phyloP scores from a whole-genome alignment of 352 stramenopile genomes.

The Phytophthora crassamura region DNA sequence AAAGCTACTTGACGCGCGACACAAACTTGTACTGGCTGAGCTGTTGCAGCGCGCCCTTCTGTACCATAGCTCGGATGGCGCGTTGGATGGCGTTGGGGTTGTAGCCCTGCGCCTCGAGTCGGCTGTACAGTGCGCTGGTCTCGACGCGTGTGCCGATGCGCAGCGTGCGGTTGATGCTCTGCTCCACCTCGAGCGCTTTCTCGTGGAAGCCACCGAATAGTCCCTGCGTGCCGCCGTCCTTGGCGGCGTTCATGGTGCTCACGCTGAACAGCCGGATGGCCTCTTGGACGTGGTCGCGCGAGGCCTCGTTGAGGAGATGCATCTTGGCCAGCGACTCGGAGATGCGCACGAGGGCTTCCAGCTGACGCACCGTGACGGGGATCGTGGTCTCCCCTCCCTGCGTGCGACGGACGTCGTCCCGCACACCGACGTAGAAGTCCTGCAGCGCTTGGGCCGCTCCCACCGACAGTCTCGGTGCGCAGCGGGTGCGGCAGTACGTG shows the following conservation, averaged over 20 bases:
- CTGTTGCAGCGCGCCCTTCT: conserved; percentile 81
- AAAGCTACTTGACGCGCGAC: conserved; percentile 68
- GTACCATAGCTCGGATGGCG: conserved; percentile 86
- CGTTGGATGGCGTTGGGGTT: conserved; percentile 89
- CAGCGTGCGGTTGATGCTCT: conserved; percentile 85
- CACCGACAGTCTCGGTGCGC: conserved; percentile 92
- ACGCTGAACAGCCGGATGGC: conserved; percentile 98
- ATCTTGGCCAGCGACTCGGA: conserved; percentile 98
- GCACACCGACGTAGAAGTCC: conserved; percentile 98
- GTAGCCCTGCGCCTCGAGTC: conserved; percentile 83
- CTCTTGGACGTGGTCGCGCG: conserved; percentile 94
- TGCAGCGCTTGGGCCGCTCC: conserved; percentile 93
- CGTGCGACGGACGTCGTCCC: conserved; percentile 94
- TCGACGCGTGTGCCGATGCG: conserved; percentile 83
- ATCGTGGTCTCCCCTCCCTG: conserved; percentile 83
- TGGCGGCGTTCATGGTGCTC: conserved; percentile 98
- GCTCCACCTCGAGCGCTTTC: conserved; percentile 84
- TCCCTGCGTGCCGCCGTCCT: conserved; percentile 88
- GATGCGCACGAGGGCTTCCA: conserved; percentile 98
- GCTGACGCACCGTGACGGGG: conserved; percentile 98
- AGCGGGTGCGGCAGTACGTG: conserved; percentile 97
- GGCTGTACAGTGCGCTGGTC: conserved; percentile 80
- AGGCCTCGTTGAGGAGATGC: conserved; percentile 90
- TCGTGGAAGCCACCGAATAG: conserved; percentile 84
- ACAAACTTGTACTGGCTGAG: conserved; percentile 91